Base-by-base conservation (phyloP, 2,329 filamentous ascomycete species). In the Dryadomyces quercus-mongolicae region DNA sequence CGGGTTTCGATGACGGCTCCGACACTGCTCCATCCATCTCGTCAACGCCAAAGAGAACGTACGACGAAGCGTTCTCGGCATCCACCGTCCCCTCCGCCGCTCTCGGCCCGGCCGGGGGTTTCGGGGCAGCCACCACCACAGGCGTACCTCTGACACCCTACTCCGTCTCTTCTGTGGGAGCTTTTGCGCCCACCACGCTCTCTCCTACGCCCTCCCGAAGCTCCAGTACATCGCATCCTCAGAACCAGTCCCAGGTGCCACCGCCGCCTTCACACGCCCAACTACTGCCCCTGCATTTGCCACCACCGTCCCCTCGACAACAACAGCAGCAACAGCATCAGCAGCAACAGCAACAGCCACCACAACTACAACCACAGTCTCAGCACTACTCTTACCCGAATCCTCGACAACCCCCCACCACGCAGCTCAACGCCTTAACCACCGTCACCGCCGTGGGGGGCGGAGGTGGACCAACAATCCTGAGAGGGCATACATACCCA, bases 1-100 rank as follows among this genome's bases (percentile, higher is more conserved):
- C 69, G 57, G 70, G 70, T 57, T 51, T 64, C 59, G 68, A 71
- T 66, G 69, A 70, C 45, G 62, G 59, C 5, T 18, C 40, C 53
- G 61, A 65, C 50, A 66, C 60, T 54, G 60, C 60, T 52, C 58
- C 63, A 46, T 60, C 66, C 42, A 60, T 64, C 53, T 62, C 66
- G 54, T 61, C 63, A 43, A 64, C 64, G 13, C 64, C 69, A 31
- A 72, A 70, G 60, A 63, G 67, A 53, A 69, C 65, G 57, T 66
- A 64, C 57, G 63, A 68, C 56, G 67, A 69, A 54, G 63, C 65
- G 18, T 68, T 68, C 56, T 60, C 64, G 49, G 21, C 25, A 4
- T 22, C 49, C 25, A 6, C 10, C 13, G 40, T 18, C 38, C 42
- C 45, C 36, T 34, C 38, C 18, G 40, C 44, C 12, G 49, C 38